These are phyloP conservation scores for Wickerhamomyces bovis DNA, from an alignment of 805 yeast species.

Conservation along the genomic window DNA sequence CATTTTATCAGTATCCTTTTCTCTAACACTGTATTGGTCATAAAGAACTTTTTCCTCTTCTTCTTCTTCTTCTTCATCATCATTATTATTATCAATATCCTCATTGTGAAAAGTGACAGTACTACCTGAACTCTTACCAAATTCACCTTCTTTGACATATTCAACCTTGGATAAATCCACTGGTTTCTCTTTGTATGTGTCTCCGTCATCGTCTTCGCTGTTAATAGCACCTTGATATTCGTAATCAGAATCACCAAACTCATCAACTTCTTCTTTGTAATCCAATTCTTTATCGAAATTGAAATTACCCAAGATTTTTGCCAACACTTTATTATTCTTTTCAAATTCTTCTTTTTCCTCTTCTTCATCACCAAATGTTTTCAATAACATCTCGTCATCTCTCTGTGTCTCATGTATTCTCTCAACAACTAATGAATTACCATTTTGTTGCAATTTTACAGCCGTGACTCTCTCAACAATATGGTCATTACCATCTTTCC, in stretches of 20 bases:
- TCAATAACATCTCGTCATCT: constrained; percentile 13
- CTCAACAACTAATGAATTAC: constrained; percentile 11
- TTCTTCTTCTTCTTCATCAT: too few relatives aligned
- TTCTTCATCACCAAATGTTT: constrained; percentile 29
- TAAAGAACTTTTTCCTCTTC: constrained; percentile 1
- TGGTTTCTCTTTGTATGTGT: constrained; percentile 1
- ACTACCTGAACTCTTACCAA: constrained; percentile 8
- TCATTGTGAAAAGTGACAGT: constrained; percentile 13
- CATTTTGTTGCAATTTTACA: constrained; percentile 14
- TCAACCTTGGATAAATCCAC: constrained; percentile 17
- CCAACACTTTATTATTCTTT: constrained; percentile 41
- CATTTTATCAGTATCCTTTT: constrained; percentile 15
- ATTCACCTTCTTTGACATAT: constrained; percentile 25
- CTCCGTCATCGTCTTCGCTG: constrained; percentile 30
- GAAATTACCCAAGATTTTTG: constrained; percentile 39
- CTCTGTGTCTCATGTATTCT: constrained; percentile 8
- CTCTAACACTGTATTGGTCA: constrained; percentile 8
- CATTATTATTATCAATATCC: constrained; percentile 21
- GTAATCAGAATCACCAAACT: constrained; percentile 35
- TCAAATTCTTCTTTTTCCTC: constrained; percentile 34
- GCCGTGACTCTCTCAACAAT: constrained; percentile 53
- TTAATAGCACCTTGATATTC: constrained; percentile 37
- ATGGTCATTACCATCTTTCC: constrained; percentile 80
- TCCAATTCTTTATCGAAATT: constrained; percentile 49
- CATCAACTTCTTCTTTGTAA: constrained; percentile 34